These are phyloP conservation scores for Dothiorella sarmentorum DNA, from an alignment of 2,329 filamentous ascomycete genomes.

Conservation along the genomic window DNA sequence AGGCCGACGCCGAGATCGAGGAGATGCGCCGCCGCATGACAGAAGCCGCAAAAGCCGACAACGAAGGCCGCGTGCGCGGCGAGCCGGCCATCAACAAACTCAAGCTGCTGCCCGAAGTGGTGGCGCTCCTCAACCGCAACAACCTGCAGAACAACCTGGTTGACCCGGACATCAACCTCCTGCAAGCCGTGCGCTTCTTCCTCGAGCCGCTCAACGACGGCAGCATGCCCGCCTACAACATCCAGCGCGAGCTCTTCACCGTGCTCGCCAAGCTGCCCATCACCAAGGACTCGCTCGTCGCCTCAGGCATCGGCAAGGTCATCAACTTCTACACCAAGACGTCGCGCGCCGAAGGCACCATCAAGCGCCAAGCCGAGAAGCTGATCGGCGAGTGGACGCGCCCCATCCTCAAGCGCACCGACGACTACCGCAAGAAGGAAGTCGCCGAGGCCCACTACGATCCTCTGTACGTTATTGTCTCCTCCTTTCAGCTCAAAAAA, in stretches of 20 bases:
- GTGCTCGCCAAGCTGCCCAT: conserved; percentile 78
- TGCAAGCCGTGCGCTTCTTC: conserved; percentile 95
- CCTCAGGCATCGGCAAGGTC: conserved; percentile 92
- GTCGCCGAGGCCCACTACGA: conserved; percentile 59
- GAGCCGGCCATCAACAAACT: conserved; percentile 89
- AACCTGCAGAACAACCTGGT: conserved; percentile 80
- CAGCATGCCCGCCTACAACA: conserved; percentile 91
- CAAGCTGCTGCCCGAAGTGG: conserved; percentile 87
- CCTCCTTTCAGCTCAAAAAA: background rate
- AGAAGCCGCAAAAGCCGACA: conserved; percentile 81
- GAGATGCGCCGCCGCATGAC: conserved; percentile 88
- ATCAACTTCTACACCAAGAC: conserved; percentile 96
- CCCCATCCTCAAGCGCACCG: conserved; percentile 87
- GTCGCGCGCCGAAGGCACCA: conserved; percentile 79
- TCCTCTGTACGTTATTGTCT: conserved; percentile 43
- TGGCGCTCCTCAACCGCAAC: conserved; percentile 83
- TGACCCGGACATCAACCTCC: conserved; percentile 90
- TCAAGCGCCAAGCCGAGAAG: conserved; percentile 91
- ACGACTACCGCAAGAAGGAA: conserved; percentile 90
- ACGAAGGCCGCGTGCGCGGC: conserved; percentile 71
- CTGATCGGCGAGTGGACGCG: conserved; percentile 95
- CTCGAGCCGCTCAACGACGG: conserved; percentile 93
- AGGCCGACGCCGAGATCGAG: conserved; percentile 86
- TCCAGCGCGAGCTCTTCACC: conserved; percentile 89
- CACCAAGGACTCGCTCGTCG: conserved; percentile 83